Conservation (phyloP, 176 grass and related monocot species). For the Elaeis guineensis region DNA sequence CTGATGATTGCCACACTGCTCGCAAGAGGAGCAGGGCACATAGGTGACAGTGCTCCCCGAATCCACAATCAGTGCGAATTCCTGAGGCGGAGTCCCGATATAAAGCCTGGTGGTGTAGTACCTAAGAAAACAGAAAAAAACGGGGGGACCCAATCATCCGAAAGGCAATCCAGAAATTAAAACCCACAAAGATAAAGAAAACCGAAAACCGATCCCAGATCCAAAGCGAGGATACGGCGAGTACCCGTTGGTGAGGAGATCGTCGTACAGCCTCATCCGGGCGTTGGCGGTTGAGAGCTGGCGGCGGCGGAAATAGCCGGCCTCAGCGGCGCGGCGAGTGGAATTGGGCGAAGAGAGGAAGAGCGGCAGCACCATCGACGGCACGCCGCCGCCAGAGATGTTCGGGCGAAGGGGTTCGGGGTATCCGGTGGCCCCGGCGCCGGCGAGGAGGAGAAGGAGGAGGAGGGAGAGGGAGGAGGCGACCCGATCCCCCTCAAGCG, state of each 20-base stretch:
- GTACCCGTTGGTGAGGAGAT: slow-evolving; percentile 97
- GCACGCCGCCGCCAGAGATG: neutral
- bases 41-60: slow-evolving; percentile 98
- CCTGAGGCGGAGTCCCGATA: slow-evolving; percentile 88
- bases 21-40: slow-evolving; percentile 91
- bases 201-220: neutral
- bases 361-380: slow-evolving; percentile 68
- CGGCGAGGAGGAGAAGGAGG: neutral
- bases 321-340: slow-evolving; percentile 17
- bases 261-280: slow-evolving; percentile 89
- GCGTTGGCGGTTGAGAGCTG: slow-evolving; percentile 44
- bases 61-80: slow-evolving; percentile 95
- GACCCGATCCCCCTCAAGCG: slow-evolving; percentile 22
- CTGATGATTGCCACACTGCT: slow-evolving; percentile 98
- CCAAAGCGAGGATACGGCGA: neutral
- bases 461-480: slow-evolving; percentile 19
- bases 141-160: slow-evolving; percentile 17
- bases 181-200: neutral
- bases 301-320: slow-evolving; percentile 24
- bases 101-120: slow-evolving; percentile 93
- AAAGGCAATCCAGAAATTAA: neutral
- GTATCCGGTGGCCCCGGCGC: slow-evolving; percentile 10
- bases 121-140: slow-evolving; percentile 24
- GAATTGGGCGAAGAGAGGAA: slow-evolving; percentile 57
- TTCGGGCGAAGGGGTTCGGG: slow-evolving; percentile 19